Percentiles rank a stretch among this genome's conserved stretches.
Evolutionary conservation across 2,329 filamentous ascomycete genomes (phyloP).

Genomic region (Aspergillus candidus): DNA sequence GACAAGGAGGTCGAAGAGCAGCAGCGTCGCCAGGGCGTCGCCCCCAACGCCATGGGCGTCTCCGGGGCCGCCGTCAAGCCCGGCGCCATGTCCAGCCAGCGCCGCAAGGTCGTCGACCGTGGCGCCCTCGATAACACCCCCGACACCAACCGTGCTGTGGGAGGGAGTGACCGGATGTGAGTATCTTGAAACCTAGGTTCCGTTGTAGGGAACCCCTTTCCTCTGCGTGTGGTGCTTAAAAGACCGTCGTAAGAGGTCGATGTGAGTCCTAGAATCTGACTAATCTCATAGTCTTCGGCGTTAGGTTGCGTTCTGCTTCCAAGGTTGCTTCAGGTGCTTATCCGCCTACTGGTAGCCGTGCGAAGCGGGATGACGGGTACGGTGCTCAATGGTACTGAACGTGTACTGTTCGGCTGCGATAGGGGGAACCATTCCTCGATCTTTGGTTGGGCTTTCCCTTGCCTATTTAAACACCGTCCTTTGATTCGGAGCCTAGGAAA

Average conservation of each 20-base stretch:
- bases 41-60: constrained; percentile 49
- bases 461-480: not conserved
- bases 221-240: constrained; percentile 71
- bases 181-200: constrained; percentile 65
- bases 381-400: constrained; percentile 42
- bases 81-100: constrained; percentile 66
- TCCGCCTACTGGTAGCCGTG: constrained; percentile 44
- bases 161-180: constrained; percentile 93
- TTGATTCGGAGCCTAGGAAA: constrained; percentile 24
- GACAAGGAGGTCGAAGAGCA: constrained; percentile 72
- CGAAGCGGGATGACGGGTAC: constrained; percentile 51
- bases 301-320: constrained; percentile 78
- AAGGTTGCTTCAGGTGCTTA: constrained; percentile 55
- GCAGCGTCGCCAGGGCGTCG: constrained; percentile 61
- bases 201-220: constrained; percentile 72
- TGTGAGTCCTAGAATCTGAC: constrained; percentile 66
- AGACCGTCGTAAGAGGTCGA: constrained; percentile 65
- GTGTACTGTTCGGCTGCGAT: constrained; percentile 21
- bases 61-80: constrained; percentile 61
- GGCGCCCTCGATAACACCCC: constrained; percentile 62
- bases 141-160: constrained; percentile 68
- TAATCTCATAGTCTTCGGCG: constrained; percentile 77
- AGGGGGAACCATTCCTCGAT: constrained; percentile 23
- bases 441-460: constrained; percentile 11
- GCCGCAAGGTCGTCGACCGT: constrained; percentile 78